Percentiles rank a stretch among this genome's conserved stretches.
These are phyloP conservation scores for Cryphonectria radicalis DNA, from an alignment of 2,329 filamentous ascomycete genomes.

Conservation along the genomic window DNA sequence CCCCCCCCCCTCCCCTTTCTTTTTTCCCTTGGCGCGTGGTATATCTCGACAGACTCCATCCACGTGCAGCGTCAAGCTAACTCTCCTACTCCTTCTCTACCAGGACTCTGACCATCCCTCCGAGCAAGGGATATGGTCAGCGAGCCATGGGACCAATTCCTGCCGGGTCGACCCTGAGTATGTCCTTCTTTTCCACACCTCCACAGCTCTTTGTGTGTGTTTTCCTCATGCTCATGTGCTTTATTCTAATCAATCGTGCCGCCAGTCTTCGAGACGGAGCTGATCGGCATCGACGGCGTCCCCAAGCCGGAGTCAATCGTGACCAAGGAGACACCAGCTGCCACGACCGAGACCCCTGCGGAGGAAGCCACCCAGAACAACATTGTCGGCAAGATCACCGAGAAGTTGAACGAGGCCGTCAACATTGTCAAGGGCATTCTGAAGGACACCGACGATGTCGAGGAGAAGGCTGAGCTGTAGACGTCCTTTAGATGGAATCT, in stretches of 20 bases:
- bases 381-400: conserved; percentile 51
- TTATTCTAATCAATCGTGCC: not conserved
- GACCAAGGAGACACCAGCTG: conserved; percentile 43
- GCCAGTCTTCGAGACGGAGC: conserved; percentile 86
- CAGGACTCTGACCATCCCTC: conserved; percentile 85
- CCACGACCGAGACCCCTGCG: conserved; percentile 35
- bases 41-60: not conserved
- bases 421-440: conserved; percentile 57
- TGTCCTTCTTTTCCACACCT: conserved; percentile 32
- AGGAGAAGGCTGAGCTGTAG: conserved; percentile 66
- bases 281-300: conserved; percentile 82
- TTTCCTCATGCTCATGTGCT: not conserved
- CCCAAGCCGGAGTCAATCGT: conserved; percentile 52
- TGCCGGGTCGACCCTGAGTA: conserved; percentile 75
- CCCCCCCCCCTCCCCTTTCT: not conserved
- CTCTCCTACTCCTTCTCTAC: conserved; percentile 10
- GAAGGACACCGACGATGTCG: conserved; percentile 57
- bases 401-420: conserved; percentile 51
- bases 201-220: not conserved
- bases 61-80: conserved; percentile 26
- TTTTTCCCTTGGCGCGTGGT: not conserved
- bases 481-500: not conserved
- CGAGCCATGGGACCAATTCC: conserved; percentile 81
- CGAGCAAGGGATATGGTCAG: conserved; percentile 80
- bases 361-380: conserved; percentile 43